phyloP scores from a whole-genome alignment of 352 stramenopile species.

The Peronosclerospora sorghi region DNA sequence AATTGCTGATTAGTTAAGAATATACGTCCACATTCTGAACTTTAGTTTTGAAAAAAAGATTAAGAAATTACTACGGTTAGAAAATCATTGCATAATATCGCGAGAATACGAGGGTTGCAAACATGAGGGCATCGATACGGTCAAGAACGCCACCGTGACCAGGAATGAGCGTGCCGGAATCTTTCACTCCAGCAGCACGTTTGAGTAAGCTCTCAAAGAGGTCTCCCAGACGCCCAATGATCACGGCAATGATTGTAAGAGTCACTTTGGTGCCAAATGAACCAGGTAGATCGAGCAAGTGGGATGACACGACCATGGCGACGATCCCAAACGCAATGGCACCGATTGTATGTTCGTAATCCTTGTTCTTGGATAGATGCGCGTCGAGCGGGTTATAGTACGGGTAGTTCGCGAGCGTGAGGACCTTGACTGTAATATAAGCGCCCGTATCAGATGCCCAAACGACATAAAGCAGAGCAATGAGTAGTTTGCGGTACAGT shows the following conservation, averaged over 20 bases:
- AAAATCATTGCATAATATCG: conserved; percentile 27
- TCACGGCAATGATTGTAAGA: conserved; percentile 83
- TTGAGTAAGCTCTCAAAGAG: conserved; percentile 94
- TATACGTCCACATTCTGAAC: too few relatives aligned
- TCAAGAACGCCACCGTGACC: conserved; percentile 93
- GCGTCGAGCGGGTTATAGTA: conserved; percentile 75
- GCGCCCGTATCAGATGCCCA: conserved; percentile 87
- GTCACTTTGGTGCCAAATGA: conserved; percentile 60
- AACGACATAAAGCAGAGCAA: conserved; percentile 58
- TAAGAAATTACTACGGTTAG: too few relatives aligned
- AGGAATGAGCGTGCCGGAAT: conserved; percentile 91
- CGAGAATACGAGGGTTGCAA: conserved; percentile 59
- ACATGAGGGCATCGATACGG: conserved; percentile 92
- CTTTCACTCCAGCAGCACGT: conserved; percentile 89
- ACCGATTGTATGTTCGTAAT: conserved; percentile 91
- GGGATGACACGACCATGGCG: conserved; percentile 67
- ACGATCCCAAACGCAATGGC: conserved; percentile 72
- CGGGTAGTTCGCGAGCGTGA: conserved; percentile 76
- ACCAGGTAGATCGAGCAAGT: conserved; percentile 59
- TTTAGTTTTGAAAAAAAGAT: too few relatives aligned
- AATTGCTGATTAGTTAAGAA: not conserved
- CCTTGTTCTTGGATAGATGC: conserved; percentile 92
- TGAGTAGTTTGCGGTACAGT: conserved; percentile 48
- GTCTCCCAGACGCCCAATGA: conserved; percentile 90
- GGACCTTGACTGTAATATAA: conserved; percentile 87